A percentile compares a stretch with the other conserved stretches of the same genome.
Conservation (phyloP, 176 grass and related monocot genomes). For the Calamus simplicifolius region DNA sequence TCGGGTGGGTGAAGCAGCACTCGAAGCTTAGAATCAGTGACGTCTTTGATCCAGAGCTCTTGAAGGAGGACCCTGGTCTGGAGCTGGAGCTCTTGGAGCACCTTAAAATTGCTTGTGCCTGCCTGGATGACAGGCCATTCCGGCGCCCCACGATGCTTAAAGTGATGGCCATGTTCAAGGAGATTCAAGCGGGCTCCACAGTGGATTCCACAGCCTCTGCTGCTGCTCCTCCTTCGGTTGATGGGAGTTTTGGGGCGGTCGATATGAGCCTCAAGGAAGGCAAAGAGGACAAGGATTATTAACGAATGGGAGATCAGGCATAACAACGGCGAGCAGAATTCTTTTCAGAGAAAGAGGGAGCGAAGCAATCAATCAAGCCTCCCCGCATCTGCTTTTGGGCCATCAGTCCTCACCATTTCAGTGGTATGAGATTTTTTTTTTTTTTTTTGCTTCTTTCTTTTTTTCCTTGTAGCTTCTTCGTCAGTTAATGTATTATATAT, state of each 20-base stretch:
- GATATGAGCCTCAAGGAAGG: constrained; percentile 84
- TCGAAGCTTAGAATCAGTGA: constrained; percentile 42
- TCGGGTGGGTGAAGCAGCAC: constrained; percentile 88
- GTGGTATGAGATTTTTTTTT: constrained; percentile 42
- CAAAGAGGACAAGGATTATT: constrained; percentile 89
- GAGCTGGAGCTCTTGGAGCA: constrained; percentile 82
- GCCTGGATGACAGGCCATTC: constrained; percentile 61
- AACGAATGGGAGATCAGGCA: background rate
- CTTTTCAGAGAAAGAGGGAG: background rate
- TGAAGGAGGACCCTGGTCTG: constrained; percentile 54
- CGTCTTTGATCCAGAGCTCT: constrained; percentile 83
- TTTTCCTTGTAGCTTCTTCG: constrained; percentile 29
- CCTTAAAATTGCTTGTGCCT: constrained; percentile 68
- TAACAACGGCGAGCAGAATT: too few relatives aligned
- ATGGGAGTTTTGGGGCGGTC: constrained; percentile 35
- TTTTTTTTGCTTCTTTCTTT: background rate
- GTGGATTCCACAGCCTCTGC: constrained; percentile 47
- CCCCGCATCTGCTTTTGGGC: constrained; percentile 8
- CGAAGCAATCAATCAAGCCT: constrained; percentile 30
- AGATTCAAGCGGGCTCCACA: constrained; percentile 67
- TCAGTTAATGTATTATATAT: constrained; percentile 49
- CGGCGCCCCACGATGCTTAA: constrained; percentile 84
- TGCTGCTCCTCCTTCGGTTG: constrained; percentile 16
- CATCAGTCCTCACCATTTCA: constrained; percentile 34
- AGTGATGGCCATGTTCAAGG: constrained; percentile 98